Base-by-base conservation (phyloP, 2,329 filamentous ascomycete species). In the Septoria petroselini region DNA sequence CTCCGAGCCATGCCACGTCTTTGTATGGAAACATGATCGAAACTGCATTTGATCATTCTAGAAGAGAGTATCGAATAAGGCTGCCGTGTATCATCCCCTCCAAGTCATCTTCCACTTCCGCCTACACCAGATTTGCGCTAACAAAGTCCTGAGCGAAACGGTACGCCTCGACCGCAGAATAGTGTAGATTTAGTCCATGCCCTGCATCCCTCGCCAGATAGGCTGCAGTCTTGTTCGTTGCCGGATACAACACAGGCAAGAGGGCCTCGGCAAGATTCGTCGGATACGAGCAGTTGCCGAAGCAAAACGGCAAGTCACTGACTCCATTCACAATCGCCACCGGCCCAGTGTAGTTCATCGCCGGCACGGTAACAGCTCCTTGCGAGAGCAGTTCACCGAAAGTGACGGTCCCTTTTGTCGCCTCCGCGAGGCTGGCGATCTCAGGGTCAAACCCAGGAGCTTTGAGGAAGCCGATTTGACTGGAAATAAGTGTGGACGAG, bases 111-210 rank as follows among this genome's bases (percentile, higher is more conserved):
- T n/a, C n/a, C n/a, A n/a, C n/a, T n/a, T n/a, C 9, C 23, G 23
- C 23, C 9, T 9, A 27, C 23, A 27, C 9, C 6, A 33, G 4
- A n/a, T 33, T 6, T 5, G 30, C 5, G n/a, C 12, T 33, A 12
- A 33, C 14, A 37, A 37, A 37, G 15, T 37, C 34, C 34, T 37
- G 34, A 4, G 34, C 34, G 18, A 17, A 37, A 11, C 11, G 34
- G 17, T 37, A 67, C 7, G 63, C 64, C 19, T 37, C 58, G 11
- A 39, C 44, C 14, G 65, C 63, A 19, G 60, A 59, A 39, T 60
- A 66, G 44, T 68, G 65, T 52, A 67, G 53, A 35, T 67, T 67
- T 29, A 68, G 25, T 1, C 60, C 63, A 54, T 68, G 65, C 0
- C 65, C 65, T 19, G 62, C 57, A 14, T 44, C 37, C 9, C 57